These are phyloP conservation scores for Botrytis fragariae DNA, from an alignment of 2,329 filamentous ascomycete species.

Conservation along the genomic window DNA sequence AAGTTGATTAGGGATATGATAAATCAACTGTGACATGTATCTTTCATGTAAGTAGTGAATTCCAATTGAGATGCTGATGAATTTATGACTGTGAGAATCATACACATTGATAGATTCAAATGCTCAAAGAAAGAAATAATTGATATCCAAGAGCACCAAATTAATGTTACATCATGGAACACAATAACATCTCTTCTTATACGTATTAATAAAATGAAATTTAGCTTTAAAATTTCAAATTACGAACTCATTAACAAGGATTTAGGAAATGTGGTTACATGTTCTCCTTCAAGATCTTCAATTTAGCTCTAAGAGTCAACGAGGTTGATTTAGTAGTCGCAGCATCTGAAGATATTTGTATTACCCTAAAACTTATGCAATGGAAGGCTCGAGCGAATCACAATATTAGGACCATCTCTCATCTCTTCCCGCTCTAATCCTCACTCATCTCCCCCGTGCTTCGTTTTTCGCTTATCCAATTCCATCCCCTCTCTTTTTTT, in stretches of 20 bases:
- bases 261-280: too few relatives aligned
- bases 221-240: background rate
- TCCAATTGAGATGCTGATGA: too few relatives aligned
- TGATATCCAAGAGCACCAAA: background rate
- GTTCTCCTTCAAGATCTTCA: too few relatives aligned
- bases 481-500: background rate
- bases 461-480: background rate
- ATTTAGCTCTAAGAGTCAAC: too few relatives aligned
- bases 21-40: too few relatives aligned
- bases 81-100: too few relatives aligned
- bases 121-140: background rate
- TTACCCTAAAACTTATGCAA: accelerated
- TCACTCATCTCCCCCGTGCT: background rate
- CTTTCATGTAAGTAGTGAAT: too few relatives aligned
- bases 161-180: background rate
- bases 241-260: background rate
- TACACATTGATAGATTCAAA: background rate
- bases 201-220: background rate
- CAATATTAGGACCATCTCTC: accelerated
- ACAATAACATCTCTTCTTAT: background rate
- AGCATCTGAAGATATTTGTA: background rate
- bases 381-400: background rate
- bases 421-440: background rate
- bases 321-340: too few relatives aligned
- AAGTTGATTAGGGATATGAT: background rate